Evolutionary conservation across 495 filamentous ascomycete genomes (phyloP).

Genomic region (Geoglossum glabrum): DNA sequence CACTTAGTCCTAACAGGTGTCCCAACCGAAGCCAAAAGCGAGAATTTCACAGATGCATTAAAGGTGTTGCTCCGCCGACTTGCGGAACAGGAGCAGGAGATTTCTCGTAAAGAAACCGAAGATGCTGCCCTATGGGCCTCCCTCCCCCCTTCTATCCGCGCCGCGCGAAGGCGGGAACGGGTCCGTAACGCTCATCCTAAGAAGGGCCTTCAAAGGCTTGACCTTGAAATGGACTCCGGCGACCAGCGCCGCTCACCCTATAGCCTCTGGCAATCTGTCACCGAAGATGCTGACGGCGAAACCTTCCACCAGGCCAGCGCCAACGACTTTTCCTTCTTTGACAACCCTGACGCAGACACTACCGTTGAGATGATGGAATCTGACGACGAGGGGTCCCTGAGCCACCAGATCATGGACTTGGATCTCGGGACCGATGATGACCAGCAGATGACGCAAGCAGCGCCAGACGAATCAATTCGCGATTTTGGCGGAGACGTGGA

Average conservation of each 20-base stretch:
- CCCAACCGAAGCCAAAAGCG: background rate
- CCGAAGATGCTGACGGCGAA: conserved; percentile 1
- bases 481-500: background rate
- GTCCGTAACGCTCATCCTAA: background rate
- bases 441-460: background rate
- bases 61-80: background rate
- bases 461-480: background rate
- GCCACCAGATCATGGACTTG: background rate
- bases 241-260: no score
- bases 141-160: background rate
- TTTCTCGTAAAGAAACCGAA: background rate
- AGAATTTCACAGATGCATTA: background rate
- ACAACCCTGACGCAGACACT: background rate
- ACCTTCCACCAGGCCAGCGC: background rate
- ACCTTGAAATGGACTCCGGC: background rate
- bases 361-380: background rate
- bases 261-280: background rate
- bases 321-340: conserved; percentile 5
- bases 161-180: background rate
- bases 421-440: background rate
- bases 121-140: background rate
- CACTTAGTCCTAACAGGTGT: background rate
- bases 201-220: background rate
- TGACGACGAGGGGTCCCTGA: background rate
- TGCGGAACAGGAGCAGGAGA: background rate